These are phyloP conservation scores for Clonostachys solani DNA, from an alignment of 2,329 filamentous ascomycete genomes.

Conservation along the genomic window DNA sequence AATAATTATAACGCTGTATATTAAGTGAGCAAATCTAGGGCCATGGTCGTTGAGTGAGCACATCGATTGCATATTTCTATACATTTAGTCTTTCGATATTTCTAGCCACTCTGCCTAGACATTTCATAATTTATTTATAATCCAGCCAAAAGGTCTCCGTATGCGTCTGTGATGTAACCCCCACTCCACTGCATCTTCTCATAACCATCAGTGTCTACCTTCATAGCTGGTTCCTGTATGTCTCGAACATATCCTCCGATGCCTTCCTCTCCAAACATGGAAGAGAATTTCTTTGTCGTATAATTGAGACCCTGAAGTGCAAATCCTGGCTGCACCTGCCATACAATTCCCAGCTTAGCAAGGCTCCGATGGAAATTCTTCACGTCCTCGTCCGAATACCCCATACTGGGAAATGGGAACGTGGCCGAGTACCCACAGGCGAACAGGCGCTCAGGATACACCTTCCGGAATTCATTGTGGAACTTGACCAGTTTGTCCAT, in stretches of 20 bases:
- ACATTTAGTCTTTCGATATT: too few species aligned
- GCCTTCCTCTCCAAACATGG: conserved; percentile 24
- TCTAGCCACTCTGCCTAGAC: too few species aligned
- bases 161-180: too few species aligned
- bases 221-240: conserved; percentile 14
- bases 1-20: too few species aligned
- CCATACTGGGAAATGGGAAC: conserved; percentile 26
- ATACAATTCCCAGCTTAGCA: conserved; percentile 28
- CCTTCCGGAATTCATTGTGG: conserved; percentile 23
- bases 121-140: too few species aligned
- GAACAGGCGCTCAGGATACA: conserved; percentile 26
- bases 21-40: too few species aligned
- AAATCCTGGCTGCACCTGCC: conserved; percentile 35
- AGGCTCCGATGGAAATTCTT: conserved; percentile 22
- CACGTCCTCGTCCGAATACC: conserved; percentile 21
- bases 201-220: too few species aligned
- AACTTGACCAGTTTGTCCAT: conserved; percentile 28
- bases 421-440: conserved; percentile 30
- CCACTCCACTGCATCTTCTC: too few species aligned
- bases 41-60: too few species aligned
- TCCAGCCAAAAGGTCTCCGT: too few species aligned
- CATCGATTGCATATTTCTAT: too few species aligned
- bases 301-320: conserved; percentile 25
- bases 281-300: conserved; percentile 22
- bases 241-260: conserved; percentile 25